Conservation (phyloP, 1,139 yeast genomes). For the Kurtzmaniella quercitrusa region DNA sequence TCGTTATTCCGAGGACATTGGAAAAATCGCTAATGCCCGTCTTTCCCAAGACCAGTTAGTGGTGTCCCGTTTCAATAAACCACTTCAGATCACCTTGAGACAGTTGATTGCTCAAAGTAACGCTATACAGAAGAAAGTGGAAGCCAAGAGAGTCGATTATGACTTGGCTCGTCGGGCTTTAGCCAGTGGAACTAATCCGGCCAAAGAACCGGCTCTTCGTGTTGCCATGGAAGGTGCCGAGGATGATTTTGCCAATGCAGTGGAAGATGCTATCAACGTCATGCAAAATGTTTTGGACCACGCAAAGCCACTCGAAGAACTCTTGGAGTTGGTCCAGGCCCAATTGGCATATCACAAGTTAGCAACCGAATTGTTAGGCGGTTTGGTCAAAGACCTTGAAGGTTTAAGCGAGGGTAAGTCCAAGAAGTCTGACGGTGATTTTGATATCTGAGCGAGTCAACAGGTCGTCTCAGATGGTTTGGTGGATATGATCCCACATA, state of each 20-base stretch:
- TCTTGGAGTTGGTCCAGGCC: constrained; percentile 69
- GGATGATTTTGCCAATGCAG: constrained; percentile 87
- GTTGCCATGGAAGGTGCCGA: constrained; percentile 81
- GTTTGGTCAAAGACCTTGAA: constrained; percentile 64
- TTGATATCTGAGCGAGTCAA: constrained; percentile 46
- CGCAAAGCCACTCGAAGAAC: constrained; percentile 67
- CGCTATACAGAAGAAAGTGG: constrained; percentile 71
- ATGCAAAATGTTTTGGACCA: constrained; percentile 80
- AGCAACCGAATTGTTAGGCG: constrained; percentile 65
- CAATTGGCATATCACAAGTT: constrained; percentile 81
- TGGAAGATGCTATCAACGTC: constrained; percentile 81
- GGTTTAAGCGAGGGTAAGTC: constrained; percentile 48
- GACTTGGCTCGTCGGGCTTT: constrained; percentile 71
- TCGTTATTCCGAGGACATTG: constrained; percentile 1
- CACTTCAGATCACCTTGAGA: constrained; percentile 60
- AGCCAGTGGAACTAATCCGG: constrained; percentile 66
- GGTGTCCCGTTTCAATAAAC: constrained; percentile 64
- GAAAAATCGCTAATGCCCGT: constrained; percentile 76
- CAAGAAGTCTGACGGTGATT: constrained; percentile 29
- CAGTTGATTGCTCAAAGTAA: constrained; percentile 63
- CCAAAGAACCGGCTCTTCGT: constrained; percentile 70
- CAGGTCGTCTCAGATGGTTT: no score
- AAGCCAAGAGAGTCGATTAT: constrained; percentile 72
- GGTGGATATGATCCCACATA: no score
- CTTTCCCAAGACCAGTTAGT: constrained; percentile 79